phyloP scores from a whole-genome alignment of 768 basidiomycete species.

The Xanthoconium stramineum region DNA sequence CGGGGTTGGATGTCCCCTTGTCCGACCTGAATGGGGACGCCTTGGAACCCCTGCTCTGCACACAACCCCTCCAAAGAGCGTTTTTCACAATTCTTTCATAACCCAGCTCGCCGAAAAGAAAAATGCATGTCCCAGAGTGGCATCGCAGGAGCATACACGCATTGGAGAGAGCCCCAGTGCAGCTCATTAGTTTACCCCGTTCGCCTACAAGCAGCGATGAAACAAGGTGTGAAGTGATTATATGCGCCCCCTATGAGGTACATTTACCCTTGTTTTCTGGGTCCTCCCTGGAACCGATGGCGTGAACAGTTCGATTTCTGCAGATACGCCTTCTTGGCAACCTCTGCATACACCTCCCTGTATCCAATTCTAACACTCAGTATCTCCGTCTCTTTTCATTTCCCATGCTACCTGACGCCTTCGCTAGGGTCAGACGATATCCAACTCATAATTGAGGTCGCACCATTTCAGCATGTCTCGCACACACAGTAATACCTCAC shows the following conservation, averaged over 20 bases:
- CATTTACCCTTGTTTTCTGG: neutral
- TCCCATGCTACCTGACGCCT: slow-evolving; percentile 1
- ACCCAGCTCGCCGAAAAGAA: slow-evolving; percentile 27
- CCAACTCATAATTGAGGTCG: neutral
- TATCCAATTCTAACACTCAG: slow-evolving; percentile 57
- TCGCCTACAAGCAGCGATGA: slow-evolving; percentile 30
- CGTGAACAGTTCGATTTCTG: neutral
- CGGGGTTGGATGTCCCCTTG: slow-evolving; percentile 59
- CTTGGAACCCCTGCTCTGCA: slow-evolving; percentile 45
- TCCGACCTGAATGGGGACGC: neutral
- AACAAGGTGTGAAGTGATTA: slow-evolving; percentile 62
- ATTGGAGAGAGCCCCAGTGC: slow-evolving; percentile 50
- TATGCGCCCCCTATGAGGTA: slow-evolving; percentile 86
- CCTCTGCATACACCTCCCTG: slow-evolving; percentile 38
- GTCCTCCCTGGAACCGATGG: neutral
- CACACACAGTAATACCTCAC: slow-evolving; percentile 60
- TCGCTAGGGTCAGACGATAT: neutral
- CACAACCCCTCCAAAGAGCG: slow-evolving; percentile 67
- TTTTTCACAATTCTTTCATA: slow-evolving; percentile 69
- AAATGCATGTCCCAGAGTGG: slow-evolving; percentile 50
- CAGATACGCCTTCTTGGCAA: slow-evolving; percentile 86
- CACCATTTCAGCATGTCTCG: slow-evolving; percentile 40
- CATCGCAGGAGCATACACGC: slow-evolving; percentile 84
- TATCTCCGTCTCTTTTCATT: slow-evolving; percentile 45
- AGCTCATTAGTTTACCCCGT: slow-evolving; percentile 47